Percentiles rank a stretch among this genome's conserved stretches.
Conservation (phyloP, 495 filamentous ascomycete species). For the Penicillium chermesinum region DNA sequence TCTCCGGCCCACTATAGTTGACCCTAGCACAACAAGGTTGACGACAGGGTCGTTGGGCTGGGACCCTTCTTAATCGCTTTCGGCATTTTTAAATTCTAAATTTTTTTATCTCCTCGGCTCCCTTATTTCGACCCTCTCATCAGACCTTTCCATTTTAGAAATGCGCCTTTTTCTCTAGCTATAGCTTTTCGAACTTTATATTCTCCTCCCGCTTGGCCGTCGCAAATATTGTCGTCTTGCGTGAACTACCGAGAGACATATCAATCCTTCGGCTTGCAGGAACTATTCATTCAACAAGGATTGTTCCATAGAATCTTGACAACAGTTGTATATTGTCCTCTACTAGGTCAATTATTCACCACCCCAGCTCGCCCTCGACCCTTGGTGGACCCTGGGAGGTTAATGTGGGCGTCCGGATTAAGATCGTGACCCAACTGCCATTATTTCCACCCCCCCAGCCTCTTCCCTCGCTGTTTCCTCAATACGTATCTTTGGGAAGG, state of each 20-base stretch:
- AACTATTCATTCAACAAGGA: background rate
- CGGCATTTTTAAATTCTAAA: background rate
- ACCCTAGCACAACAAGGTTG: background rate
- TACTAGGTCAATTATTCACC: conserved; percentile 8
- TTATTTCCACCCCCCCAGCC: conserved; percentile 24
- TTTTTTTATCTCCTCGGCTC: background rate
- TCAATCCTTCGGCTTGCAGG: background rate
- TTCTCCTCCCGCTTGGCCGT: conserved; percentile 12
- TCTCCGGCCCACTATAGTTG: conserved; percentile 2
- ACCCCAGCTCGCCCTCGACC: background rate
- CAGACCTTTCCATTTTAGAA: background rate
- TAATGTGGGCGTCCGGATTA: conserved; percentile 19
- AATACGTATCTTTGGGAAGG: background rate
- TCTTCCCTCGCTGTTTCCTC: conserved; percentile 3
- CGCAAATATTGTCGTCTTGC: conserved; percentile 11
- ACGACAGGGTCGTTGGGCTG: background rate
- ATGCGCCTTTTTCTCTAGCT: background rate
- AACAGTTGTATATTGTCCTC: background rate
- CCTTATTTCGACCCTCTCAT: background rate
- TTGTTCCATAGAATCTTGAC: no score
- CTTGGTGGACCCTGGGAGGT: conserved; percentile 22
- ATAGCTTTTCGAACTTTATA: background rate
- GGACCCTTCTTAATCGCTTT: background rate
- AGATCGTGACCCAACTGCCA: conserved; percentile 14
- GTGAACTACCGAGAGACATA: conserved; percentile 1